Evolutionary conservation across 2,329 filamentous ascomycete genomes (phyloP), one percentile per base, ranked within the genome.

Genomic region (Curvularia verruculosa): DNA sequence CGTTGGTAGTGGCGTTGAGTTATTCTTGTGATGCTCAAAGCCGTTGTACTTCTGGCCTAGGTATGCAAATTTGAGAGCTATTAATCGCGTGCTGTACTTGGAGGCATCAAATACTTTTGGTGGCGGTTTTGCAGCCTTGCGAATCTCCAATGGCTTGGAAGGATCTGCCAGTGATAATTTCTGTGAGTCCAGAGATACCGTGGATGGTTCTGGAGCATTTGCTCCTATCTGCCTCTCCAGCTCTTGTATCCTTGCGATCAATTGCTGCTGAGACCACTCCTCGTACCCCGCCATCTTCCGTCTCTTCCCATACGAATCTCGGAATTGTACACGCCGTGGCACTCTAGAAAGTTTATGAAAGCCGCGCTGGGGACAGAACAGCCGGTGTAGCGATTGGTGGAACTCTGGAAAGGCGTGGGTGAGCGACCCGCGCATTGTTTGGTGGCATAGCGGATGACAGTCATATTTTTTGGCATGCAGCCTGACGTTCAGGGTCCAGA

Each of bases 31-130:
- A 76, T 94, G 91, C 80, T 99, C 95, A 75, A 92, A 96, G 1
- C 95, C 95, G 76, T 95, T 94, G 77, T 98, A 99, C 53, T 86
- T 85, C 74, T 91, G 90, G 45, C 95, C 95, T 34, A 98, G 80
- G 75, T 99, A 99, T 37, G 95, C 93, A 61, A 99, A 87, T 76
- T 97, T 98, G 57, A 99, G 81, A 7, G 94, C 95, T 61, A 99
- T 90, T 59, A 89, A 87, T 45, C 95, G 87, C 1, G 92, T 96
- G 34, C 86, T 84, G 76, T 97, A 96, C 71, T 87, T 89, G 13
- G 87, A 87, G 0, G 91, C 87, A 73, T 98, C 91, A 70, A 96
- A 88, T 49, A 81, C 80, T 60, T 83, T 80, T 24, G 75, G 68
- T 40, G 72, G 65, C n/a, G 77, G 75, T 49, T 73, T 74, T 23